Percentiles rank a stretch among this genome's conserved stretches.
These are phyloP conservation scores for Candida peoriensis DNA, from an alignment of 805 yeast species.

Conservation along the genomic window DNA sequence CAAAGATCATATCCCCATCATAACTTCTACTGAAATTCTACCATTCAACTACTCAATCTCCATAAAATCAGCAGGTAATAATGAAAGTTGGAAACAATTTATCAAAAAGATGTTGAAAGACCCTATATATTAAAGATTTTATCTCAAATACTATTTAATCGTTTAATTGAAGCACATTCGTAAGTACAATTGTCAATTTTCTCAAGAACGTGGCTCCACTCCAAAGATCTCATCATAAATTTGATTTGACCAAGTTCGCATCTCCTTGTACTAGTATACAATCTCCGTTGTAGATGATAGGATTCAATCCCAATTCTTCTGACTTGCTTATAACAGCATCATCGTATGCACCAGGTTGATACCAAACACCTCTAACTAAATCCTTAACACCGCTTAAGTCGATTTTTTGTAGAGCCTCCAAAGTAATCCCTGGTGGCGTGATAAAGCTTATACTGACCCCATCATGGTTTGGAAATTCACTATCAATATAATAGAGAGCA, in stretches of 20 bases:
- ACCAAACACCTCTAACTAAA: constrained; percentile 61
- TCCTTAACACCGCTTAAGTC: constrained; percentile 18
- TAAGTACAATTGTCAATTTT: background rate
- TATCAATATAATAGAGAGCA: constrained; percentile 20
- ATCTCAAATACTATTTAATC: background rate
- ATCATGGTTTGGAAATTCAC: constrained; percentile 27
- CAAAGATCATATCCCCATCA: constrained; percentile 70
- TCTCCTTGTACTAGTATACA: constrained; percentile 74
- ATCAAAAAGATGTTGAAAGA: constrained; percentile 39
- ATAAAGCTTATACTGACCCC: constrained; percentile 61
- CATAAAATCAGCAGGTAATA: constrained; percentile 20
- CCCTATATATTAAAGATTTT: constrained; percentile 4
- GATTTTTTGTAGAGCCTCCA: constrained; percentile 37
- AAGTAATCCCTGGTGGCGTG: constrained; percentile 67
- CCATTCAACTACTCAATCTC: constrained; percentile 58
- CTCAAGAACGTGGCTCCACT: background rate
- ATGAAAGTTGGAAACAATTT: constrained; percentile 26
- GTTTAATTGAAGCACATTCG: background rate
- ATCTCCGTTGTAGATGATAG: constrained; percentile 45
- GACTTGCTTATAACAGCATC: constrained; percentile 40
- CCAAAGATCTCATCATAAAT: background rate
- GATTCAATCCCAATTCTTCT: constrained; percentile 27
- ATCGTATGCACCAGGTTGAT: constrained; percentile 79
- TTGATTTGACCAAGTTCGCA: constrained; percentile 3
- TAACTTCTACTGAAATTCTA: constrained; percentile 55